Conservation (phyloP, 139 green algal genomes). For the Chlorella ohadii region DNA sequence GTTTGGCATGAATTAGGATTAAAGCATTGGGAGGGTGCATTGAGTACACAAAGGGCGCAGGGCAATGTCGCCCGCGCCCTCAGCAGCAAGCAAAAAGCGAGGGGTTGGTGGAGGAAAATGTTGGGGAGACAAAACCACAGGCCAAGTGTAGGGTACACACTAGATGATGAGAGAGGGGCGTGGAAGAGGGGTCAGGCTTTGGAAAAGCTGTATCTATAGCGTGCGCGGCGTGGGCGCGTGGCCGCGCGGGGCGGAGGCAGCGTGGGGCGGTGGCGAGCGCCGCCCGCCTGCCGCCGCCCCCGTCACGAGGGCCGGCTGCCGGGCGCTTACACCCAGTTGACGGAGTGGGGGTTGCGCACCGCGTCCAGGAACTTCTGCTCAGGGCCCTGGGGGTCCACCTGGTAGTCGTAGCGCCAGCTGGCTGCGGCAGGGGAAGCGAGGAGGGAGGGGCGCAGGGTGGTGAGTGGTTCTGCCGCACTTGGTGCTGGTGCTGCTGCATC, state of each 20-base stretch:
- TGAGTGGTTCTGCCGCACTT: too few species aligned
- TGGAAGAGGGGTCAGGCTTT: background rate
- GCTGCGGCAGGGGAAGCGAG: background rate
- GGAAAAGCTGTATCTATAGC: background rate
- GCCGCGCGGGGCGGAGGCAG: background rate
- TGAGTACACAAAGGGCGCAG: too few species aligned
- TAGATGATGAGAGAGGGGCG: background rate
- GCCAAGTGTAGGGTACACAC: too few species aligned
- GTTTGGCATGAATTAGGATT: too few species aligned
- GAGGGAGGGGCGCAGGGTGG: too few species aligned
- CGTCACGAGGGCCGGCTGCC: background rate
- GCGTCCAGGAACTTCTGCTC: constrained; percentile 92
- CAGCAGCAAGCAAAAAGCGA: too few species aligned
- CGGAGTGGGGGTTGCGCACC: constrained; percentile 77
- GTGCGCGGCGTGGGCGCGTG: background rate
- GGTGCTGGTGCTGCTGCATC: too few species aligned
- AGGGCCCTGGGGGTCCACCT: constrained; percentile 68
- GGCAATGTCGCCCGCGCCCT: too few species aligned
- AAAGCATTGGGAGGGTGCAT: too few species aligned
- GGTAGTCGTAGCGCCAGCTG: constrained; percentile 92
- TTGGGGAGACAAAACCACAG: too few species aligned
- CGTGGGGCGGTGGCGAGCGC: background rate
- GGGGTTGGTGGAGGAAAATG: too few species aligned
- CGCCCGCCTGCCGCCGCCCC: background rate
- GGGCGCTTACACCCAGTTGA: constrained; percentile 69